Conservation (phyloP, 169 alveolate genomes). For the Eimeria falciformis region DNA sequence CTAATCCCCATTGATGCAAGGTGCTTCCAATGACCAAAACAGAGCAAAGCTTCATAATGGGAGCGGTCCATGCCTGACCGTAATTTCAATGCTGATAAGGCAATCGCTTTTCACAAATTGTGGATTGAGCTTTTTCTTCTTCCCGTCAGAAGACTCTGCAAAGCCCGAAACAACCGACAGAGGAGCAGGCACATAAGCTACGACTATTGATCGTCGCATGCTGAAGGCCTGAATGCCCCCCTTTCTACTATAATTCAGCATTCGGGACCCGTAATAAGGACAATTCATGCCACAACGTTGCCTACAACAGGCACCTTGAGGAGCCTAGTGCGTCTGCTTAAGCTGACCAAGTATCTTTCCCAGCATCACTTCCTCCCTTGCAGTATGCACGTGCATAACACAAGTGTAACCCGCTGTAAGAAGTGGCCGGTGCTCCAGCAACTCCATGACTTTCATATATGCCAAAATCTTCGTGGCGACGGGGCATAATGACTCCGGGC, state of each 20-base stretch:
- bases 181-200: background rate
- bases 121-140: conserved; percentile 81
- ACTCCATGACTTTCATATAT: conserved; percentile 92
- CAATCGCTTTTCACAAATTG: conserved; percentile 82
- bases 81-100: conserved; percentile 83
- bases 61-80: conserved; percentile 33
- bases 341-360: conserved; percentile 79
- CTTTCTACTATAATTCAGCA: too few relatives aligned
- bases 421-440: conserved; percentile 94
- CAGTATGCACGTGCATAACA: conserved; percentile 91
- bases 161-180: background rate
- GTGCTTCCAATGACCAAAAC: too few relatives aligned
- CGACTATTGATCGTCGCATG: too few relatives aligned
- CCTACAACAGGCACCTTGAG: background rate
- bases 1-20: too few relatives aligned
- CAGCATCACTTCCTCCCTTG: conserved; percentile 84
- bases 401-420: conserved; percentile 96
- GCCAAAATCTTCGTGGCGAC: conserved; percentile 94
- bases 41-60: background rate
- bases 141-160: conserved; percentile 80
- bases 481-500: conserved; percentile 93
- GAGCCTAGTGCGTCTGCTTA: background rate
- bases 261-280: too few relatives aligned
- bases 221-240: too few relatives aligned
- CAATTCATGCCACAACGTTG: background rate